Conservation (phyloP, 2,329 filamentous ascomycete species). For the Bertia moriformis region DNA sequence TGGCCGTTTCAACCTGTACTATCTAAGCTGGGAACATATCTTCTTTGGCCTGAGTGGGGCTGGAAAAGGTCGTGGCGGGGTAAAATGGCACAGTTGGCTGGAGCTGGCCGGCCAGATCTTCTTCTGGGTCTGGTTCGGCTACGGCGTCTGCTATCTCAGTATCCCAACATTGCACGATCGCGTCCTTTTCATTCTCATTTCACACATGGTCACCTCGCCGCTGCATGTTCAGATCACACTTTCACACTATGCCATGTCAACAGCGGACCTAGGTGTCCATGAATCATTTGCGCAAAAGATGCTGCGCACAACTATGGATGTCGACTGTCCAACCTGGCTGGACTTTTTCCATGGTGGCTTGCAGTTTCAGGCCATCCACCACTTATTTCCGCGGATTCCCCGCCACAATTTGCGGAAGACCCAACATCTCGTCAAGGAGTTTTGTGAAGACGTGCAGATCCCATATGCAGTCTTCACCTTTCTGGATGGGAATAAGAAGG, state of each 20-base stretch:
- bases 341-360: conserved; percentile 61
- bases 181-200: conserved; percentile 46
- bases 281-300: conserved; percentile 59
- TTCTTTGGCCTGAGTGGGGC: background rate
- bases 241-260: conserved; percentile 61
- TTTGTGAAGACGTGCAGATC: conserved; percentile 48
- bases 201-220: conserved; percentile 51
- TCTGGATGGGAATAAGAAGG: conserved; percentile 44
- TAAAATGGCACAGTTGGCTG: conserved; percentile 48
- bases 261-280: conserved; percentile 43
- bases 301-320: conserved; percentile 60
- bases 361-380: conserved; percentile 61
- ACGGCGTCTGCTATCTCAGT: conserved; percentile 46
- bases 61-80: too few relatives aligned
- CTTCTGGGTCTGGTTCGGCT: conserved; percentile 51
- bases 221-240: conserved; percentile 61
- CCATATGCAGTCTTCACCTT: conserved; percentile 49
- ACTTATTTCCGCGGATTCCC: conserved; percentile 54
- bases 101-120: conserved; percentile 42
- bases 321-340: conserved; percentile 58
- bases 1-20: conserved; percentile 46
- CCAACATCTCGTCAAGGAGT: conserved; percentile 45
- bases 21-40: background rate
- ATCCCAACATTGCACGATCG: conserved; percentile 43
- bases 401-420: conserved; percentile 50